These are phyloP conservation scores for Cinnamomum micranthum DNA, from an alignment of 164 flowering plant species.

Conservation along the genomic window DNA sequence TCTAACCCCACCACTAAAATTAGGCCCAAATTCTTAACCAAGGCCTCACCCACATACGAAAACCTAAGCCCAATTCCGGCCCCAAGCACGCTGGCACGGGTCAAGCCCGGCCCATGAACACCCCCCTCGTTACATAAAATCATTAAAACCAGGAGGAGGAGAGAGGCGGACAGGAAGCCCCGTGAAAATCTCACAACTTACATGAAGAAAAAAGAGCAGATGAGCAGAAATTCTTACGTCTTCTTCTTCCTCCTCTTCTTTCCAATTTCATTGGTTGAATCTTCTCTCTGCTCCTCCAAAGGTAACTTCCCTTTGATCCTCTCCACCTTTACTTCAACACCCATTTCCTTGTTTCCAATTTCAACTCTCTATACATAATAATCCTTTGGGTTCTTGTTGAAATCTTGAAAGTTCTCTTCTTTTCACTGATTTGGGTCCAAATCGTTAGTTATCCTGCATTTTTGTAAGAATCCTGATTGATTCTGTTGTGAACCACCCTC, in stretches of 20 bases:
- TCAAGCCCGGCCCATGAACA: too few relatives aligned
- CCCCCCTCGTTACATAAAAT: too few relatives aligned
- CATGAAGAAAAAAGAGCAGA: too few relatives aligned
- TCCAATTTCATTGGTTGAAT: slow-evolving; percentile 14
- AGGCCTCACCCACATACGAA: too few relatives aligned
- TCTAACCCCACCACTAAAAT: too few relatives aligned
- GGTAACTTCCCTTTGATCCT: slow-evolving; percentile 19
- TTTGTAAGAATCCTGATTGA: not conserved
- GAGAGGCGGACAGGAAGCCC: too few relatives aligned
- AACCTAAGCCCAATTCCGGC: too few relatives aligned
- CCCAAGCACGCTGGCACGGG: too few relatives aligned
- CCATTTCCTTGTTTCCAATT: not conserved
- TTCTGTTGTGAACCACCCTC: not conserved
- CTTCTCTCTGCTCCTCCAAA: slow-evolving; percentile 39
- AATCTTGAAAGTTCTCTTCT: not conserved
- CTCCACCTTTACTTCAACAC: not conserved
- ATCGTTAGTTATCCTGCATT: not conserved
- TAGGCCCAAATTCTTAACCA: too few relatives aligned
- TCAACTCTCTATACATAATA: not conserved
- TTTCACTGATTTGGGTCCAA: not conserved
- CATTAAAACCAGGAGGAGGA: too few relatives aligned
- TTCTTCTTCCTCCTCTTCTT: slow-evolving; percentile 7
- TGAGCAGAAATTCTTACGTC: too few relatives aligned
- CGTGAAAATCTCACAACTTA: too few relatives aligned
- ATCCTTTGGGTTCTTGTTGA: not conserved